Percentiles rank a stretch among this genome's conserved stretches.
phyloP scores from a whole-genome alignment of 2,329 filamentous ascomycete genomes.

The Amauroascus verrucosus region DNA sequence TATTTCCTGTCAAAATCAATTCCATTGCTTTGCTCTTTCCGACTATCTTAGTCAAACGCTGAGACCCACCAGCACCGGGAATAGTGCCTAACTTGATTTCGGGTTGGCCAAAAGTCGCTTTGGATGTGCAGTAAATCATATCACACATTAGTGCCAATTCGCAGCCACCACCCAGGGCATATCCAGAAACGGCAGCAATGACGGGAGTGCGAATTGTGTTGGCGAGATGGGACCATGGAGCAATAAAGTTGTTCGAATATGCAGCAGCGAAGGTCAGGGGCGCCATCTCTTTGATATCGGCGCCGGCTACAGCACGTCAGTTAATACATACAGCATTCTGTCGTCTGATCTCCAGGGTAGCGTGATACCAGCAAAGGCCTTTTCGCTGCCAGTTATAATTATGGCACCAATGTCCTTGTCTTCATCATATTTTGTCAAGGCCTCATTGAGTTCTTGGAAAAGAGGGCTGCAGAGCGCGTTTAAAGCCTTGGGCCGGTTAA shows the following conservation, averaged over 20 bases:
- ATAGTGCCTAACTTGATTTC: slow-evolving; percentile 93
- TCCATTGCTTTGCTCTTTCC: slow-evolving; percentile 87
- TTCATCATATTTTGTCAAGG: slow-evolving; percentile 59
- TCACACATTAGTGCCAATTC: slow-evolving; percentile 98
- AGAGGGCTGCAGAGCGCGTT: slow-evolving; percentile 89
- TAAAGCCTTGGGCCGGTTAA: slow-evolving; percentile 88
- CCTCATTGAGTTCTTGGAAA: slow-evolving; percentile 78
- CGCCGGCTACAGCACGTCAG: slow-evolving; percentile 51
- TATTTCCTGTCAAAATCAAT: slow-evolving; percentile 74
- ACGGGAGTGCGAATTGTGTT: slow-evolving; percentile 84
- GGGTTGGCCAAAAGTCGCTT: slow-evolving; percentile 87
- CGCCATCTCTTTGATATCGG: slow-evolving; percentile 99
- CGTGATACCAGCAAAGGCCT: slow-evolving; percentile 61
- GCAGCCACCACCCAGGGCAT: slow-evolving; percentile 89
- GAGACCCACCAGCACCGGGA: slow-evolving; percentile 82
- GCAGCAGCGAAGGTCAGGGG: slow-evolving; percentile 79
- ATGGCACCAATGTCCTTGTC: slow-evolving; percentile 63
- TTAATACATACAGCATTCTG: neutral
- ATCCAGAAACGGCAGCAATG: slow-evolving; percentile 86
- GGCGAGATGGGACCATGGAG: slow-evolving; percentile 80
- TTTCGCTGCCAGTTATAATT: slow-evolving; percentile 76
- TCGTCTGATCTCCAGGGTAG: neutral
- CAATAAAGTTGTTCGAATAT: slow-evolving; percentile 86
- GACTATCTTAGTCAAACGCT: slow-evolving; percentile 72
- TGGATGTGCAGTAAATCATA: slow-evolving; percentile 77